Evolutionary conservation across 495 filamentous ascomycete species (phyloP), one percentile per base, ranked within the genome.

Genomic region (Lindgomyces ingoldianus): DNA sequence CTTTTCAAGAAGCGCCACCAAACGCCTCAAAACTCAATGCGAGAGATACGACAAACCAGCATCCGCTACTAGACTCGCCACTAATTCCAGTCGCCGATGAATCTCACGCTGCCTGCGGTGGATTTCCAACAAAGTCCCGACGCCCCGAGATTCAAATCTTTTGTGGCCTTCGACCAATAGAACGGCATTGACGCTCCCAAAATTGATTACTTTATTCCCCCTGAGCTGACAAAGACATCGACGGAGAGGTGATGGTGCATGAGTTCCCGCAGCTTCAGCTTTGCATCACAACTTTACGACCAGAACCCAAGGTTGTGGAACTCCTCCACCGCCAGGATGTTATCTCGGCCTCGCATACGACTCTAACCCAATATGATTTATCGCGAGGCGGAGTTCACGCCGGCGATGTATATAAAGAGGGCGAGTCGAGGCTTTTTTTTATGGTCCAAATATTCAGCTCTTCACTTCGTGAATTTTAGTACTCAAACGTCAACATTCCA

Each of bases 211-310:
- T 50, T 12, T 1, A 21, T 26, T 16, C 42, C 6, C 10, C 19
- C 19, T 11, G 9, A 50, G 47, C 47, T 50, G 47, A 50, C 47
- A 50, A 50, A 50, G 8, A 39, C 33, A 39, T 39, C 33, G 33
- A 39, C 14, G 33, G 6, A 18, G 47, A 3, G 1, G 22, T 24
- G 9, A 21, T 12, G 25, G 1, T 3, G 19, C 47, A 11, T 24
- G 19, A 46, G n/a, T 14, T 39, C 33, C 6, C 6, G 33, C 14
- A 14, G 33, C 33, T 39, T 39, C 6, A 39, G 33, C 33, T 14
- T 39, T 39, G 33, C 33, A 39, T 39, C 33, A n/a, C n/a, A n/a
- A n/a, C 33, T 6, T 39, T 14, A 6, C 14, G 14, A 39, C 33
- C 14, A 6, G 33, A 39, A 6, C 33, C 33, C 33, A 14, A 14